phyloP scores from a whole-genome alignment of 805 yeast genomes.

The Ogataea degrootiae region DNA sequence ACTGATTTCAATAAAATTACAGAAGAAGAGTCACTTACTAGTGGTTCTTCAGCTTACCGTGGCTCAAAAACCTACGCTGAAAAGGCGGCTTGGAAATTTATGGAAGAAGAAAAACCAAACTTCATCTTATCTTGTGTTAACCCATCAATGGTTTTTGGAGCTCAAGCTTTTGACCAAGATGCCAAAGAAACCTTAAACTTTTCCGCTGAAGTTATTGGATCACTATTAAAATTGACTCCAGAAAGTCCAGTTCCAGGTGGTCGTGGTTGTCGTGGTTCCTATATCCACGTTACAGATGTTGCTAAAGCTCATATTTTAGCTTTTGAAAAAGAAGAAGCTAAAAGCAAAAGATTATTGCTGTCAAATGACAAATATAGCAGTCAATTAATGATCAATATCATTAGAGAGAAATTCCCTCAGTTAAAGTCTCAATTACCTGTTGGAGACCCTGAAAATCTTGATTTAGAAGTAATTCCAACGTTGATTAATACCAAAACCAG shows the following conservation, averaged over 20 bases:
- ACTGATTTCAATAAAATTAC: constrained; percentile 35
- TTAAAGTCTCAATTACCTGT: not conserved
- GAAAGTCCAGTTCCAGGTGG: not conserved
- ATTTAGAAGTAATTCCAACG: too few species aligned
- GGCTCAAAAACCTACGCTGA: constrained; percentile 55
- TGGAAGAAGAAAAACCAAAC: constrained; percentile 33
- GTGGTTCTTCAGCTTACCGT: constrained; percentile 31
- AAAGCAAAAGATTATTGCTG: constrained; percentile 31
- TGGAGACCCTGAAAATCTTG: not conserved
- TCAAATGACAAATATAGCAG: constrained; percentile 9
- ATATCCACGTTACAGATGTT: constrained; percentile 58
- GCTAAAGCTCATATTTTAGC: constrained; percentile 54
- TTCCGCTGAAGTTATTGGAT: constrained; percentile 32
- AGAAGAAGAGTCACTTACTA: constrained; percentile 21
- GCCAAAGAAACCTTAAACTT: constrained; percentile 33
- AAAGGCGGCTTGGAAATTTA: constrained; percentile 50
- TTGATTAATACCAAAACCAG: too few species aligned
- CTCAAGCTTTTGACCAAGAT: constrained; percentile 40
- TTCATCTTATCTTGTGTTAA: constrained; percentile 38
- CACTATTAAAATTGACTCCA: not conserved
- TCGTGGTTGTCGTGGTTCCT: constrained; percentile 4
- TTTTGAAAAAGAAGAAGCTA: constrained; percentile 34
- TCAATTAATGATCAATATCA: not conserved
- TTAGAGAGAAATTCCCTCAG: not conserved
- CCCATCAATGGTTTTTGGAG: constrained; percentile 47